A percentile compares a stretch with the other conserved stretches of the same genome.
phyloP scores from a whole-genome alignment of 441 rosid genomes.

The Manihot esculenta region DNA sequence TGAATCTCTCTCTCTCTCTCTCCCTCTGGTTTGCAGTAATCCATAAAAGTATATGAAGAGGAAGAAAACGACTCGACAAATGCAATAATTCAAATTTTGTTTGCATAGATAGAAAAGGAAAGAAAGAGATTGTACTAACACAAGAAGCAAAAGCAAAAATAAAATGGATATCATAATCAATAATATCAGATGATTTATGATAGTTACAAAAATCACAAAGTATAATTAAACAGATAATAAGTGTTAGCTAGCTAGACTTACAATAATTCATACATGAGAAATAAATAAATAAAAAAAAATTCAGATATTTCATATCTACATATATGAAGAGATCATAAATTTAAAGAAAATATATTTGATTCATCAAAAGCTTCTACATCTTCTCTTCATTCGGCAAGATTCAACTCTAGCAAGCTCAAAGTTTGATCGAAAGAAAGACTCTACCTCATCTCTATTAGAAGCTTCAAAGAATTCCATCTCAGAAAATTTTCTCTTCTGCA shows the following conservation, averaged over 20 bases:
- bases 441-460: conserved; percentile 44
- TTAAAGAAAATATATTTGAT: too few relatives aligned
- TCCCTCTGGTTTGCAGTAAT: not conserved
- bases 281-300: too few relatives aligned
- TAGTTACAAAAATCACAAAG: too few relatives aligned
- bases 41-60: not conserved
- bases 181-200: not conserved
- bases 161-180: too few relatives aligned
- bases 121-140: conserved; percentile 3
- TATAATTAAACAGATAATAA: not conserved
- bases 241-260: not conserved
- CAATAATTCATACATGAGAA: not conserved
- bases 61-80: not conserved
- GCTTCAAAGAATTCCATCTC: conserved; percentile 47
- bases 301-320: not conserved
- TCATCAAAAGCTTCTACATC: conserved; percentile 48
- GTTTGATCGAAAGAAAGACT: conserved; percentile 44
- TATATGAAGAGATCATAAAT: not conserved
- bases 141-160: too few relatives aligned
- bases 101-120: not conserved
- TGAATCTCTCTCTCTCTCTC: not conserved
- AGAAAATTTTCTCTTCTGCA: conserved; percentile 39
- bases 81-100: too few relatives aligned
- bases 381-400: conserved; percentile 32
- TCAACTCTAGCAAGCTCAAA: conserved; percentile 17